phyloP scores from a whole-genome alignment of 257 asterid species.

The Dorcoceras hygrometricum region DNA sequence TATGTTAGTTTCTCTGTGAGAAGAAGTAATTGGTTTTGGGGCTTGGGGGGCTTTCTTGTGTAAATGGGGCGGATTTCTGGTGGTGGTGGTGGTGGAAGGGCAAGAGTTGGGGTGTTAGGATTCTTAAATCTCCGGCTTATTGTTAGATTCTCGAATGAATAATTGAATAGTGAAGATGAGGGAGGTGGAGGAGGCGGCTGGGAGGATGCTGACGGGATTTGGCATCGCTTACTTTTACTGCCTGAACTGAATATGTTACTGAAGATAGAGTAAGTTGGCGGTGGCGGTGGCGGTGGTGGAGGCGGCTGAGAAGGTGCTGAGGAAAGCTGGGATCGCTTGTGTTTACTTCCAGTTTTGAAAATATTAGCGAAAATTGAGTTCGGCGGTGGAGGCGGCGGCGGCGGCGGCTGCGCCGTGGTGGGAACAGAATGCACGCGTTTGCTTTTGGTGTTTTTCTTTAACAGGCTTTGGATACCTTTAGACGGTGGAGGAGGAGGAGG shows the following conservation, averaged over 20 bases:
- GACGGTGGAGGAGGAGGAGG: constrained; percentile 61
- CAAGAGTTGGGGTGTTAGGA: constrained; percentile 19
- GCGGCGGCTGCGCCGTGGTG: constrained; percentile 7
- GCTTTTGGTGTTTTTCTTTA: background rate
- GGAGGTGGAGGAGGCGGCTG: constrained; percentile 58
- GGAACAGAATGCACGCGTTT: background rate
- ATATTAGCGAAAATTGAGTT: constrained; percentile 51
- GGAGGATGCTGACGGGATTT: constrained; percentile 33
- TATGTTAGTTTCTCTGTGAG: constrained; percentile 31
- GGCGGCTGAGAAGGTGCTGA: constrained; percentile 35
- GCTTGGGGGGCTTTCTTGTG: constrained; percentile 61
- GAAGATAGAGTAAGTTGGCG: constrained; percentile 67
- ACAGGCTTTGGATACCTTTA: background rate
- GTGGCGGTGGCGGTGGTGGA: constrained; percentile 63
- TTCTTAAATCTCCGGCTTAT: constrained; percentile 55
- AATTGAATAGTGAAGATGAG: constrained; percentile 56
- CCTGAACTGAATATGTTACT: constrained; percentile 57
- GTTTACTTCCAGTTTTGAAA: constrained; percentile 62
- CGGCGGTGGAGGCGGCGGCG: constrained; percentile 63
- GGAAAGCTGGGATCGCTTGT: constrained; percentile 58
- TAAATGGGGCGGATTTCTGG: constrained; percentile 24
- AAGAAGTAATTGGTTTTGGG: constrained; percentile 32
- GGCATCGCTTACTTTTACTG: constrained; percentile 52
- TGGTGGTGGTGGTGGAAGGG: constrained; percentile 17
- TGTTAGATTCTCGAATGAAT: constrained; percentile 52